Evolutionary conservation across 805 yeast species (phyloP).

Genomic region (Kodamaea restingae): DNA sequence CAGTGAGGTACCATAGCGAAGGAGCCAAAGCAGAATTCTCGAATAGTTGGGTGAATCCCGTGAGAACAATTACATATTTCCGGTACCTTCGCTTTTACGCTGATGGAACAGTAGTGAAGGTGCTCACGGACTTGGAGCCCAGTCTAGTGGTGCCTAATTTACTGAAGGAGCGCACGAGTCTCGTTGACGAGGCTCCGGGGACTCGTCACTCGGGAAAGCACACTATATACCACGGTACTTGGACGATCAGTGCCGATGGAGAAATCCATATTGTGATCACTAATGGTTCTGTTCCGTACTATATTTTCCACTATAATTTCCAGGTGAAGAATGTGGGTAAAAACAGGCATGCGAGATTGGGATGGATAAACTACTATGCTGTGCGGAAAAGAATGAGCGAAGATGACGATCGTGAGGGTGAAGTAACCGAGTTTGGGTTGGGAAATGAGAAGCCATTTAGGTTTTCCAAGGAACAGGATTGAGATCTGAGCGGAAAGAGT

Average conservation of each 20-base stretch:
- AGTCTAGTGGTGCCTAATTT: conserved; percentile 56
- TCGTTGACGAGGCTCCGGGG: too few species aligned
- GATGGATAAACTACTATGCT: conserved; percentile 66
- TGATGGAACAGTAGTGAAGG: conserved; percentile 69
- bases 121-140: conserved; percentile 74
- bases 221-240: conserved; percentile 46
- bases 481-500: conserved; percentile 56
- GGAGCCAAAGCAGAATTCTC: conserved; percentile 72
- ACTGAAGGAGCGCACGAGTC: conserved; percentile 21
- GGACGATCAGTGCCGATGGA: conserved; percentile 56
- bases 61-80: conserved; percentile 81
- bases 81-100: conserved; percentile 78
- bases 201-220: conserved; percentile 21
- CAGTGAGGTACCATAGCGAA: conserved; percentile 76
- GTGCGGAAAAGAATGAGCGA: conserved; percentile 37
- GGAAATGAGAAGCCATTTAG: conserved; percentile 75
- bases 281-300: conserved; percentile 57
- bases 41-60: conserved; percentile 66
- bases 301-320: conserved; percentile 60
- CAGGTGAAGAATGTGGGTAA: conserved; percentile 50
- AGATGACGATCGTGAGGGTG: conserved; percentile 48
- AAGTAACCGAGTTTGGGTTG: conserved; percentile 47
- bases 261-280: conserved; percentile 44
- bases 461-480: too few species aligned
- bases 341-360: conserved; percentile 62